phyloP scores from a whole-genome alignment of 805 yeast species.

The Teunomyces pallodes region DNA sequence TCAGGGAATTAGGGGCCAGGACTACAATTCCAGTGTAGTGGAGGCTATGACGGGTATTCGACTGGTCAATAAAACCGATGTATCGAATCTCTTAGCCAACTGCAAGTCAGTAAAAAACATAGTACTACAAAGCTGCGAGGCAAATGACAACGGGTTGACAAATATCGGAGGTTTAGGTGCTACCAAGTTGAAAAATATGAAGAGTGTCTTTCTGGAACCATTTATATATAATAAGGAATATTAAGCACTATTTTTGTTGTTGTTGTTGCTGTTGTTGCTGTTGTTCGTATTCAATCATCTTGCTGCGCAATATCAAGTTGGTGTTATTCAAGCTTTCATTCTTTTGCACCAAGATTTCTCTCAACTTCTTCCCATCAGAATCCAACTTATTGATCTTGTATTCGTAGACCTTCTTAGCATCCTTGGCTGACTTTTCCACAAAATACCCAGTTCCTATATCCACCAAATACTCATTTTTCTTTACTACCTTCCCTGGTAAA shows the following conservation, averaged over 20 bases:
- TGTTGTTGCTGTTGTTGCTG: slow-evolving; percentile 7
- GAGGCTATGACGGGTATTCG: slow-evolving; percentile 46
- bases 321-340: slow-evolving; percentile 59
- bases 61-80: slow-evolving; percentile 54
- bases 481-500: slow-evolving; percentile 76
- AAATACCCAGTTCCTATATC: slow-evolving; percentile 97
- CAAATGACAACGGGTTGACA: slow-evolving; percentile 15
- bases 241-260: background rate
- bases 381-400: slow-evolving; percentile 69
- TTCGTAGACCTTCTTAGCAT: slow-evolving; percentile 70
- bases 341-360: slow-evolving; percentile 73
- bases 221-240: slow-evolving; percentile 46
- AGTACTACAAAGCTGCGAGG: slow-evolving; percentile 29
- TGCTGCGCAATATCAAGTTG: slow-evolving; percentile 54
- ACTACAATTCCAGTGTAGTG: slow-evolving; percentile 44
- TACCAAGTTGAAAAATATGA: slow-evolving; percentile 41
- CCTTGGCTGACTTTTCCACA: slow-evolving; percentile 71
- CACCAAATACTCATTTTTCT: slow-evolving; percentile 71
- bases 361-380: slow-evolving; percentile 70
- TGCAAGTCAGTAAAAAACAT: slow-evolving; percentile 44
- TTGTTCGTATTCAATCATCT: slow-evolving; percentile 47
- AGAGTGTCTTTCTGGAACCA: slow-evolving; percentile 45
- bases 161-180: slow-evolving; percentile 51
- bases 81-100: slow-evolving; percentile 48
- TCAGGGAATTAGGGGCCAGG: slow-evolving; percentile 42